Base-by-base conservation (phyloP, 192 early-diverging fungal genomes). In the Gigaspora rosea region DNA sequence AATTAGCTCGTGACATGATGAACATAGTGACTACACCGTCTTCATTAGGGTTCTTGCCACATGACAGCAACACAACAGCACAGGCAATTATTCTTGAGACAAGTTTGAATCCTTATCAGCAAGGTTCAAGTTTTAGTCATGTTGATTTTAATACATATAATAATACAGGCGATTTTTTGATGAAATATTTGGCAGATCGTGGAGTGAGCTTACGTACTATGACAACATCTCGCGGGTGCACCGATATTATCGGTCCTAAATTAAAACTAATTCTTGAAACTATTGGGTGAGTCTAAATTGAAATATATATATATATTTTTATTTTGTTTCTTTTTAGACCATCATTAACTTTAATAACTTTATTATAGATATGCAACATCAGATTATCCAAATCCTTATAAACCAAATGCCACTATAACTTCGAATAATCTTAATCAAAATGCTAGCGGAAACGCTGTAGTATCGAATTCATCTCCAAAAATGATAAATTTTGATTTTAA, bases 121-220 rank as follows among this genome's bases (percentile, higher is more conserved):
- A 54, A 0, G 83, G 83, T 1, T 84, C 83, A 27, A 82, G 81
- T 8, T 63, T 84, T 32, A 82, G 81, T n/a, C 83, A 84, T 65
- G 83, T 80, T 0, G 81, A 82, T 46, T 80, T 82, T 61, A 32
- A 54, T 12, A 56, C 47, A 5, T 84, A 82, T 68, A 75, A 79
- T 18, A 48, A 80, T 61, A 76, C 72, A 2, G 32, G 62, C 15
- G 83, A 84, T 56, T 84, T 82, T 61, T 78, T 84, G 15, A 84
- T 84, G 83, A 71, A 74, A 7, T 84, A 59, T 56, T 67, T 82
- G 71, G 73, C 79, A 66, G 81, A 84, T 27, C 75, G 76, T n/a
- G 83, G 83, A 16, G 76, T 82, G 4, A 41, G 52, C 27, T 49
- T 86, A 10, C 16, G 58, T 10, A 66, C 15, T n/a, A 41, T 66